phyloP scores from a whole-genome alignment of 208 protist species.

The Jaenimonas drosophilae region DNA sequence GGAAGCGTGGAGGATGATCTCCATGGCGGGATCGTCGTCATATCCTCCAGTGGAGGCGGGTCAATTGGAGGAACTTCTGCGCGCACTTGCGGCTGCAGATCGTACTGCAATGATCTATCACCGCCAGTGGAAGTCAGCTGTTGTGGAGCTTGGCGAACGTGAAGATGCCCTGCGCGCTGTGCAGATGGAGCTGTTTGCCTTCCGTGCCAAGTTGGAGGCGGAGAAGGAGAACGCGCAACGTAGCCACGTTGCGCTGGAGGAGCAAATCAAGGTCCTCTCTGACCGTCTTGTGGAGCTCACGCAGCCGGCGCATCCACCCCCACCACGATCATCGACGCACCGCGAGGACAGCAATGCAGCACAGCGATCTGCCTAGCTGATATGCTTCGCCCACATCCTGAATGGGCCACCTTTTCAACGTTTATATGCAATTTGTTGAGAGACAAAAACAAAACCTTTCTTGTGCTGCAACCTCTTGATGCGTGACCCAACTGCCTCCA shows the following conservation, averaged over 20 bases:
- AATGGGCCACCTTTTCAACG: too few species aligned
- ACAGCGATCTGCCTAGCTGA: too few species aligned
- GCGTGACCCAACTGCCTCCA: too few species aligned
- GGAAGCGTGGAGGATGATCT: too few species aligned
- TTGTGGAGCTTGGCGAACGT: slow-evolving; percentile 48
- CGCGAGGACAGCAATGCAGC: too few species aligned
- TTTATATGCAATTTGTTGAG: slow-evolving; percentile 2
- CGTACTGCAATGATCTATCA: slow-evolving; percentile 50
- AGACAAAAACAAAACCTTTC: slow-evolving; percentile 1
- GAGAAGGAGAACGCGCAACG: slow-evolving; percentile 33
- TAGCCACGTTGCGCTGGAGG: slow-evolving; percentile 39
- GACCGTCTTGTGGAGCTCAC: too few species aligned
- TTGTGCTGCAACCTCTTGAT: too few species aligned
- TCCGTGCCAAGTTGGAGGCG: slow-evolving; percentile 20
- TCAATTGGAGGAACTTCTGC: slow-evolving; percentile 40
- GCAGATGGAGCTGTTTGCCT: slow-evolving; percentile 18
- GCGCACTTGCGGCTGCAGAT: slow-evolving; percentile 52
- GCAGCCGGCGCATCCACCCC: too few species aligned
- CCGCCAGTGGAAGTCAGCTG: slow-evolving; percentile 48
- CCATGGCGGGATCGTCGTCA: too few species aligned
- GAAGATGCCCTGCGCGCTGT: slow-evolving; percentile 28
- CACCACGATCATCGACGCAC: too few species aligned
- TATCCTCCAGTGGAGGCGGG: background rate
- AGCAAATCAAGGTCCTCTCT: slow-evolving; percentile 64
- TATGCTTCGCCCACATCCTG: too few species aligned